Conservation (phyloP, 768 basidiomycete species). For the Floccularia luteovirens region DNA sequence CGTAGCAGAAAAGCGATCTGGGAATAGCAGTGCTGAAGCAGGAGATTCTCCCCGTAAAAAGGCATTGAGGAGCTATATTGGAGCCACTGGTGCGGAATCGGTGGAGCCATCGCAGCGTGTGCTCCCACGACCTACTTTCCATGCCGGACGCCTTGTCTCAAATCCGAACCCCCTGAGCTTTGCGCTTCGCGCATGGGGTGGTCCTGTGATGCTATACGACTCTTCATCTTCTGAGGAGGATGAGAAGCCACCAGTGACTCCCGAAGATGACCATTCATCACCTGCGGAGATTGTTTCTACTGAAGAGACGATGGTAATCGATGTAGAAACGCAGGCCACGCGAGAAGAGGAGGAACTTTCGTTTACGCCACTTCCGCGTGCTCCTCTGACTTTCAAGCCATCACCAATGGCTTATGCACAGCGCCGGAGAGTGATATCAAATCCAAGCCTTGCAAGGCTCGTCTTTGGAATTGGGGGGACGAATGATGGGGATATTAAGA, state of each 20-base stretch:
- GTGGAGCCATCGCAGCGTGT: constrained; percentile 23
- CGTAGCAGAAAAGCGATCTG: constrained; percentile 22
- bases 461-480: constrained; percentile 1
- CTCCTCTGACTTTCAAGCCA: constrained; percentile 47
- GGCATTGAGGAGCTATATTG: constrained; percentile 11
- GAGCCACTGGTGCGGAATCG: constrained; percentile 9
- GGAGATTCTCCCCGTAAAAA: constrained; percentile 1
- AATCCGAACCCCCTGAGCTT: constrained; percentile 57
- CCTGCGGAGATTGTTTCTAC: constrained; percentile 25
- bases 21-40: constrained; percentile 14
- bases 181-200: constrained; percentile 51
- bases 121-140: constrained; percentile 32
- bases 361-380: constrained; percentile 20
- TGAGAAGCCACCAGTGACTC: constrained; percentile 48
- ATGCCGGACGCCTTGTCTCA: constrained; percentile 40
- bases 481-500: constrained; percentile 2
- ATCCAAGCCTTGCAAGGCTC: constrained; percentile 17
- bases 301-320: no score
- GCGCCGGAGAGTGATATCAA: constrained; percentile 51
- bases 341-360: constrained; percentile 9
- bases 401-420: constrained; percentile 59
- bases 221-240: constrained; percentile 41
- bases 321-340: no score
- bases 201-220: constrained; percentile 32
- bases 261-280: constrained; percentile 41